Conservation (phyloP, 345 rosid species). For the Heritiera littoralis region DNA sequence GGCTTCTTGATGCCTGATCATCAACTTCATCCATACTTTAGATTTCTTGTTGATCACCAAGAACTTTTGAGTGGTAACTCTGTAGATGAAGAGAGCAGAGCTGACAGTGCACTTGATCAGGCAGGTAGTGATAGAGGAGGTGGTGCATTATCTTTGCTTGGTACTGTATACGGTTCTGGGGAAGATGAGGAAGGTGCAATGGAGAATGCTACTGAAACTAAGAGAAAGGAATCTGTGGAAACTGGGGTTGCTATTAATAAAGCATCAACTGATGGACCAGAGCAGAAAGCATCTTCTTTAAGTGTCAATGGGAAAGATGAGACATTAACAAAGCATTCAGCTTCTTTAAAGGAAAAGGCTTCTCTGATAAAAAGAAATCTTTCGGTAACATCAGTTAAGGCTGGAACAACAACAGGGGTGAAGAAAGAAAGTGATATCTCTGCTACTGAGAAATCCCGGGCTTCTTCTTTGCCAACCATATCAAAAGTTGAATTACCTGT, state of each 20-base stretch:
- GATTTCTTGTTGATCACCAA: conserved; percentile 83
- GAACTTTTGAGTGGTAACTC: conserved; percentile 63
- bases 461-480: conserved; percentile 32
- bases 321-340: conserved; percentile 35
- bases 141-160: conserved; percentile 89
- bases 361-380: conserved; percentile 54
- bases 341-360: conserved; percentile 46
- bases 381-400: conserved; percentile 45
- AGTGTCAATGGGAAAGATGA: conserved; percentile 37
- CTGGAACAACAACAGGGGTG: conserved; percentile 40
- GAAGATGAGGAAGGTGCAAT: conserved; percentile 76
- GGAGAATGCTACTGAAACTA: conserved; percentile 36
- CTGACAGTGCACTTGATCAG: conserved; percentile 35
- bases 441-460: conserved; percentile 38
- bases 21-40: conserved; percentile 71
- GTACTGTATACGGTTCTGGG: conserved; percentile 73
- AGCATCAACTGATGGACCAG: conserved; percentile 41
- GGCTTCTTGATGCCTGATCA: conserved; percentile 95
- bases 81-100: conserved; percentile 45
- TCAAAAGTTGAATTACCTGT: conserved; percentile 50
- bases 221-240: conserved; percentile 30
- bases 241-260: conserved; percentile 33
- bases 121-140: conserved; percentile 41
- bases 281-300: conserved; percentile 32
- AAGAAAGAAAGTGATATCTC: conserved; percentile 46